Conservation (phyloP, 2,329 filamentous ascomycete genomes). For the Domatiomyces globalis region DNA sequence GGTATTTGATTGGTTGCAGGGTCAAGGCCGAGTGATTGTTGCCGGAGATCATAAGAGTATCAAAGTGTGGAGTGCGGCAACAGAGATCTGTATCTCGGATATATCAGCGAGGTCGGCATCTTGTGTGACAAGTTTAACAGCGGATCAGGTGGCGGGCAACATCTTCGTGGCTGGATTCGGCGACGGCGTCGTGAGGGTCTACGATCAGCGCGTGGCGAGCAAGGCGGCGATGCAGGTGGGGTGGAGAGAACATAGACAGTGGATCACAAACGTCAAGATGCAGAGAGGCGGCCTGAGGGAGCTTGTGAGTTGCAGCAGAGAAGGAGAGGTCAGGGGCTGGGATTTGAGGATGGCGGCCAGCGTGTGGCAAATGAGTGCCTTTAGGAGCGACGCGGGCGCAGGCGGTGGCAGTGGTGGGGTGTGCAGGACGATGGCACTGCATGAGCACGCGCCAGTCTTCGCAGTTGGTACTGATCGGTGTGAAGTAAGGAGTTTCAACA, state of each 20-base stretch:
- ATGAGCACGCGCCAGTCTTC: slow-evolving; percentile 94
- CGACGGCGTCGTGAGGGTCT: slow-evolving; percentile 85
- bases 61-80: slow-evolving; percentile 86
- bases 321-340: slow-evolving; percentile 91
- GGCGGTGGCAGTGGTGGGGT: slow-evolving; percentile 20
- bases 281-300: slow-evolving; percentile 89
- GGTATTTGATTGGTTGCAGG: slow-evolving; percentile 98
- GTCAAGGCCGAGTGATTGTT: slow-evolving; percentile 86
- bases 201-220: slow-evolving; percentile 72
- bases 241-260: slow-evolving; percentile 92
- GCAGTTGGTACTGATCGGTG: slow-evolving; percentile 79
- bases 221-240: slow-evolving; percentile 88
- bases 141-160: slow-evolving; percentile 93
- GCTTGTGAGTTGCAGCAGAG: slow-evolving; percentile 75
- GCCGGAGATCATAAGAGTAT: slow-evolving; percentile 93
- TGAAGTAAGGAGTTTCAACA: slow-evolving; percentile 82
- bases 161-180: slow-evolving; percentile 94
- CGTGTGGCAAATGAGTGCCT: slow-evolving; percentile 11
- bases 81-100: slow-evolving; percentile 73
- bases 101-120: slow-evolving; percentile 89
- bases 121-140: slow-evolving; percentile 89
- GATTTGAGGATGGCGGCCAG: slow-evolving; percentile 67
- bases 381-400: neutral
- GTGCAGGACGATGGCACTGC: slow-evolving; percentile 73
- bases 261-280: slow-evolving; percentile 94